phyloP scores from a whole-genome alignment of 2,329 filamentous ascomycete species.

The Diplodia intermedia region DNA sequence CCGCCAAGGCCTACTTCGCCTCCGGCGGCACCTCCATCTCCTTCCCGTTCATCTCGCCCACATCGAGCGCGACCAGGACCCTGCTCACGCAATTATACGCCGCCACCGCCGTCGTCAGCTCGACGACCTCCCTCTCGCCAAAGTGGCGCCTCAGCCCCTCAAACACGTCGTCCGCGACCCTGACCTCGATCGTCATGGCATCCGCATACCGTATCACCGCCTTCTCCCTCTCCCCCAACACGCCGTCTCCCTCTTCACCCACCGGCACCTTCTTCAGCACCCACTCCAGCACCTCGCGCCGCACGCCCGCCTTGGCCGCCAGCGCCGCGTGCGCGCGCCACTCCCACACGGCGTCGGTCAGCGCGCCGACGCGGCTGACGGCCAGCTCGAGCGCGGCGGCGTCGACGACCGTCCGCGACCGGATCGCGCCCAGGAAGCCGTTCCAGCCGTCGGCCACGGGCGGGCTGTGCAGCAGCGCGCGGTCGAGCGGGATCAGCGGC shows the following conservation, averaged over 20 bases:
- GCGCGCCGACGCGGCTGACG: slow-evolving; percentile 79
- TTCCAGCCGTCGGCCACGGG: slow-evolving; percentile 67
- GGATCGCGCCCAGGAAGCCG: slow-evolving; percentile 62
- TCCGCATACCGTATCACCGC: slow-evolving; percentile 77
- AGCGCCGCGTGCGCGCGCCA: slow-evolving; percentile 74
- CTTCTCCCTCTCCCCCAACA: slow-evolving; percentile 34
- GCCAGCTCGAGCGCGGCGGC: slow-evolving; percentile 73
- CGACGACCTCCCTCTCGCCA: slow-evolving; percentile 75
- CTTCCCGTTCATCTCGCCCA: slow-evolving; percentile 52
- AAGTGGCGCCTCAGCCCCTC: slow-evolving; percentile 66
- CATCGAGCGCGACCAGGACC: slow-evolving; percentile 82
- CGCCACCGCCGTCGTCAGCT: slow-evolving; percentile 79
- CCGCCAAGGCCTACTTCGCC: slow-evolving; percentile 4
- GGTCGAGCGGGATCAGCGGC: slow-evolving; percentile 61
- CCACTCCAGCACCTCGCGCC: slow-evolving; percentile 68
- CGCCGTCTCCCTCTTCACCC: slow-evolving; percentile 48
- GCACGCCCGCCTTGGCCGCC: slow-evolving; percentile 67
- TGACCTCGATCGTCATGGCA: slow-evolving; percentile 79
- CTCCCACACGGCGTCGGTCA: slow-evolving; percentile 85
- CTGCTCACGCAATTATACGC: slow-evolving; percentile 86
- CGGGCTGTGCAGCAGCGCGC: slow-evolving; percentile 61
- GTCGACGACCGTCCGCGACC: slow-evolving; percentile 59
- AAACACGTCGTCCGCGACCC: slow-evolving; percentile 74
- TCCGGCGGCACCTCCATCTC: slow-evolving; percentile 29
- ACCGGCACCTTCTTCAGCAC: slow-evolving; percentile 56